Evolutionary conservation across 345 rosid genomes (phyloP), one percentile per base, ranked within the genome.

Genomic region (Reutealis trisperma): DNA sequence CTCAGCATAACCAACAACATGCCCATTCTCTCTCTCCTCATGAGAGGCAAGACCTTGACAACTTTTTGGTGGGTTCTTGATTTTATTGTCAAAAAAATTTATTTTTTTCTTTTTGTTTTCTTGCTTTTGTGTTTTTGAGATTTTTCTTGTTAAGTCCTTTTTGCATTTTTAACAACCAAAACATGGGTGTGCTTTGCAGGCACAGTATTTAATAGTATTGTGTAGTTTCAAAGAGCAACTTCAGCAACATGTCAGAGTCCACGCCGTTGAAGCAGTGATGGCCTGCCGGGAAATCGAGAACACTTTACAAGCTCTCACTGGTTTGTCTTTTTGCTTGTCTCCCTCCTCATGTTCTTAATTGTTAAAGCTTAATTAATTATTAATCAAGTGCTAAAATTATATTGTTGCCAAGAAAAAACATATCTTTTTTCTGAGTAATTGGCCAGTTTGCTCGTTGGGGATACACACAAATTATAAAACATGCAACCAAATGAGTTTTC

Each of bases 231-330:
- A 93, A 84, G 99, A 95, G 70, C 99, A 95, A 86, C 96, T 95
- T 24, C 99, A 95, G 75, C 99, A 95, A 63, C 99, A 95, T 82
- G 99, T 95, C 84, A 88, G 98, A 82, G 94, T 95, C 75, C 96
- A 95, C 75, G 99, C 99, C 83, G 96, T 95, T 60, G 99, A 95
- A 83, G 99, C 98, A 52, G 98, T 95, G 76, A 95, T 93, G 99
- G 93, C 91, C 78, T 93, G 99, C 89, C 99, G 99, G 76, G 98
- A 93, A 78, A 92, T 95, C 72, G 98, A 93, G 79, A 95, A 85
- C 83, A 88, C 87, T 79, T 87, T 95, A 55, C 99, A 92, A 74
- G 89, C 99, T 85, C 92, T 95, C 65, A 93, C 99, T 60, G 99
- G 99, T 95, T 70, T 76, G 76, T 77, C 78, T 45, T 58, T 67